Base-by-base conservation (phyloP, 139 green algal species). In the Chloropicon primus region DNA sequence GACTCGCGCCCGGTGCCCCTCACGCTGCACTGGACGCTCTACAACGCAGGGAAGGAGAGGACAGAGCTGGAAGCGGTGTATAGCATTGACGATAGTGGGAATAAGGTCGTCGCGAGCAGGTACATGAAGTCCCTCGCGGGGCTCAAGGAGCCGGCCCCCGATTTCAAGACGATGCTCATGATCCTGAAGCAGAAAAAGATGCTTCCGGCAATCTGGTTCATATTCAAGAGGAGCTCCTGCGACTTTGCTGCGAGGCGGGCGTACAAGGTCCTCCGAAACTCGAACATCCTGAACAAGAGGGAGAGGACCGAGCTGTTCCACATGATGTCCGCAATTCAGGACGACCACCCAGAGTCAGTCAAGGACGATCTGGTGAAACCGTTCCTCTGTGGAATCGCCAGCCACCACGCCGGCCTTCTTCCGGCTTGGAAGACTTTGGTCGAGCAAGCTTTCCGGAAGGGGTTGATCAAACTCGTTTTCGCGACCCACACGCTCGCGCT, bases 401-500 rank as follows among this genome's bases (percentile, higher is more conserved):
- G 85, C 0, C 94, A 98, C 84, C 94, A 98, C 80, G 94, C 94
- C 0, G 94, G 94, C n/a, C 74, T 87, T 81, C 83, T 97, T 28
- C 92, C 94, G 2, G 91, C 81, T 2, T 98, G 94, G 94, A 98
- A 97, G 86, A 28, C 27, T 0, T 81, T 98, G 1, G 85, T 98
- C 1, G 94, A 98, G 85, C 75, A 81, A 0, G 85, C 93, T 24
- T 98, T 97, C 85, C 94, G 98, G 79, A 79, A 80, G 72, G 88
- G 89, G 76, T 73, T 91, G 54, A 25, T 96, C 21, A 90, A 94
- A 83, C 75, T 96, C 25, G 91, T 98, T 22, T 97, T 97, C 87
- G 93, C 94, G 0, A 98, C 94, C 24, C 94, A 96, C 80, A 98
- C 94, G 23, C 84, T 98, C n/a, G 94, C 94, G 0, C 93, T 94